Base-by-base conservation (phyloP, 1,284 basidiomycete genomes). In the Trichosporon coremiiforme region DNA sequence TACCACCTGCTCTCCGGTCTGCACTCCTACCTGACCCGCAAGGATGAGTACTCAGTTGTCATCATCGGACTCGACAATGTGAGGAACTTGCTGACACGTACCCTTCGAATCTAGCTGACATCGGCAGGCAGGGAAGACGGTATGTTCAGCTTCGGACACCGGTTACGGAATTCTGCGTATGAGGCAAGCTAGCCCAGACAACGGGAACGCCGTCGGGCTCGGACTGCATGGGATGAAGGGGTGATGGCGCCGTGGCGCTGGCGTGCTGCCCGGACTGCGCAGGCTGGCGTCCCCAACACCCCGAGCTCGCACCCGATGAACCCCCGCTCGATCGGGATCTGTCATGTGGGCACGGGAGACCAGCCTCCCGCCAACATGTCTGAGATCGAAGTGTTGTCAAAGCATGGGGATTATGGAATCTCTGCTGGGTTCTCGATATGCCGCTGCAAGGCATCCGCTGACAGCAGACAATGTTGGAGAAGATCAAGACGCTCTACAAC, bases 11-110 rank as follows among this genome's bases (percentile, higher is more conserved):
- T 96, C 77, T 93, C 91, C 77, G 94, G 94, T 38, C 85, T 96
- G 13, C 91, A 95, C 83, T 90, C 92, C 79, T 90, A 95, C 84
- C 84, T 96, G 36, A 96, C 93, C 20, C 89, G 91, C 75, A 96
- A 96, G 84, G 94, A 96, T 75, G 93, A 96, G 77, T 96, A 95
- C 82, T 94, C 91, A 12, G 89, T 97, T 33, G 91, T 96, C 69
- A 96, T 97, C 77, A 90, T 97, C 67, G 94, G 94, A 17, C 76
- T 85, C 20, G 85, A 85, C 75, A 85, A 85, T 77, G 83, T 83
- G 70, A 69, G 81, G 71, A 8, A 17, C 20, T 1, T 2, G 7
- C 7, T 4, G 57, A 5, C 29, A 33, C 15, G 15, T 17, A 17
- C 17, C 2, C 1, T 15, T 31, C 5, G 7, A 2, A 1, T 0